phyloP scores from a whole-genome alignment of 2,329 filamentous ascomycete species.

The Sarocladiaceae sp. region DNA sequence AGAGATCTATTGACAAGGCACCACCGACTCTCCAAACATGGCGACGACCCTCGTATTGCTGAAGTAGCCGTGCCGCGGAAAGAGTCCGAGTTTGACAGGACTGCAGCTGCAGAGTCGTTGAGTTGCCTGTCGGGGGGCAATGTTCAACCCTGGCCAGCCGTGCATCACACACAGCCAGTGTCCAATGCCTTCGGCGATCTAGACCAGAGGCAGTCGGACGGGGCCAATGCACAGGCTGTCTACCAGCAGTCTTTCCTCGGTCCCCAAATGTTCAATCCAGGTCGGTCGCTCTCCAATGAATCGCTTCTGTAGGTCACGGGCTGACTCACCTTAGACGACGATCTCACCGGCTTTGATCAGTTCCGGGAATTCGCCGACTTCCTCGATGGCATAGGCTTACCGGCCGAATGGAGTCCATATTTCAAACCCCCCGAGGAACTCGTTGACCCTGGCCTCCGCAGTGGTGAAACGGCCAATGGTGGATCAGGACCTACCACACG shows the following conservation, averaged over 20 bases:
- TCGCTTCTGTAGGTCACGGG: no score
- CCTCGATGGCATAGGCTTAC: slow-evolving; percentile 29
- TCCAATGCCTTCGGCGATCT: slow-evolving; percentile 3
- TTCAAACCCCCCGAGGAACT: slow-evolving; percentile 22
- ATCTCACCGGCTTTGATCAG: slow-evolving; percentile 21
- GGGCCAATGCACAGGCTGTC: slow-evolving; percentile 6
- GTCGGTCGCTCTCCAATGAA: slow-evolving; percentile 11
- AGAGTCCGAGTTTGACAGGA: slow-evolving; percentile 23
- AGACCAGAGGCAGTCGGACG: not conserved
- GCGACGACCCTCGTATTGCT: slow-evolving; percentile 20
- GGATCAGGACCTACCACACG: slow-evolving; percentile 13
- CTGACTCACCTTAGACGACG: slow-evolving; percentile 2
- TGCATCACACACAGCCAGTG: slow-evolving; percentile 1
- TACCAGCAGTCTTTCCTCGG: slow-evolving; percentile 11
- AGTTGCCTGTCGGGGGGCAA: not conserved
- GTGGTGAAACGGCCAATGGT: slow-evolving; percentile 9
- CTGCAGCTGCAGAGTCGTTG: slow-evolving; percentile 12
- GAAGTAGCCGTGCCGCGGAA: not conserved
- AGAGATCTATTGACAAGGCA: slow-evolving; percentile 39
- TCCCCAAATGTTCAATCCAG: slow-evolving; percentile 20
- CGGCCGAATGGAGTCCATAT: slow-evolving; percentile 32
- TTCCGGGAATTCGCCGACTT: slow-evolving; percentile 32
- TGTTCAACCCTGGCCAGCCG: slow-evolving; percentile 13
- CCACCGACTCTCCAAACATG: slow-evolving; percentile 31
- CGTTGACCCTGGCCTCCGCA: slow-evolving; percentile 16